These are phyloP conservation scores for Sarocladium strictum DNA, from an alignment of 2,329 filamentous ascomycete species.

Conservation along the genomic window DNA sequence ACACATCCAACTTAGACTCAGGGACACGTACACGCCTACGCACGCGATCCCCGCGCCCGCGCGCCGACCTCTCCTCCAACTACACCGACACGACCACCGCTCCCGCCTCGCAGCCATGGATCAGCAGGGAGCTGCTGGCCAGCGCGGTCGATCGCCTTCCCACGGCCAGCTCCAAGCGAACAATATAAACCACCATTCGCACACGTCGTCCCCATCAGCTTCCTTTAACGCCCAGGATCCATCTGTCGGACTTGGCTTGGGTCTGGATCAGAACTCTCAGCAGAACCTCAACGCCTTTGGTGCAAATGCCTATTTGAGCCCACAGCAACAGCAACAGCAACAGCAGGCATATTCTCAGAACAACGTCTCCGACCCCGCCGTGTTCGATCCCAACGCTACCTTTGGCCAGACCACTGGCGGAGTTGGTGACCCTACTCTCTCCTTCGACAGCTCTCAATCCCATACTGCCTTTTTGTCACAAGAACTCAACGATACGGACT, in stretches of 20 bases:
- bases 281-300: conserved; percentile 34
- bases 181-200: conserved; percentile 65
- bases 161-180: conserved; percentile 48
- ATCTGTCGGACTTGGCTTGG: conserved; percentile 51
- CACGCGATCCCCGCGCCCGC: neutral
- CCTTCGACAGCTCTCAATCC: conserved; percentile 33
- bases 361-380: conserved; percentile 29
- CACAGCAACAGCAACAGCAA: conserved; percentile 24
- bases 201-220: conserved; percentile 59
- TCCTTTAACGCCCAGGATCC: conserved; percentile 43
- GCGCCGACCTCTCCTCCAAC: neutral
- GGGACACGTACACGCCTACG: neutral
- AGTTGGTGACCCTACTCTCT: conserved; percentile 28
- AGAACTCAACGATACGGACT: conserved; percentile 51
- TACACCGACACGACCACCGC: neutral
- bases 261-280: conserved; percentile 43
- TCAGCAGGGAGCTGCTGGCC: conserved; percentile 26
- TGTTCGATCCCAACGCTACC: conserved; percentile 36
- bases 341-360: conserved; percentile 24
- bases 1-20: conserved; percentile 4
- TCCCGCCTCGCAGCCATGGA: conserved; percentile 29
- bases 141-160: conserved; percentile 55
- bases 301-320: conserved; percentile 39
- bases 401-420: conserved; percentile 35
- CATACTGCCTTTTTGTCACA: conserved; percentile 42